These are phyloP conservation scores for Lentinula aciculospora DNA, from an alignment of 768 basidiomycete genomes.

Conservation along the genomic window DNA sequence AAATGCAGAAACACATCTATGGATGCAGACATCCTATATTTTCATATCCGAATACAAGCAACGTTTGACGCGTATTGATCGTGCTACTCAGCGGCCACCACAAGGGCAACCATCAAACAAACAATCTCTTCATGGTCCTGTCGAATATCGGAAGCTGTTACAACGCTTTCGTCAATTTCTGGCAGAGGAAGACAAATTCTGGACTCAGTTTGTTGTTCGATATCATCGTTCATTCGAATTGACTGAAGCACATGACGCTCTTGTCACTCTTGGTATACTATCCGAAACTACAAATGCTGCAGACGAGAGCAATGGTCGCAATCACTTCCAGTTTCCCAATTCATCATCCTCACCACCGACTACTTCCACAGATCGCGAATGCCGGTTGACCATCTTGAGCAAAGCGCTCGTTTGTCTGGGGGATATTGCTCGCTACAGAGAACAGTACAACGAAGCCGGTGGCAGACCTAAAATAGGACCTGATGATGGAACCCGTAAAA, in stretches of 20 bases:
- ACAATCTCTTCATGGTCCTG: slow-evolving; percentile 48
- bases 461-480: slow-evolving; percentile 58
- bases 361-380: slow-evolving; percentile 48
- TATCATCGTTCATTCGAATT: slow-evolving; percentile 68
- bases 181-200: slow-evolving; percentile 87
- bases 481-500: slow-evolving; percentile 26
- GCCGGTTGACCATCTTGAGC: slow-evolving; percentile 69
- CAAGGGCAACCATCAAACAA: slow-evolving; percentile 26
- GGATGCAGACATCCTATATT: slow-evolving; percentile 90
- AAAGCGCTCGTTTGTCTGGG: slow-evolving; percentile 91
- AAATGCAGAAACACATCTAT: slow-evolving; percentile 78
- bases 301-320: slow-evolving; percentile 34
- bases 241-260: slow-evolving; percentile 48
- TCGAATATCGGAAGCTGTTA: slow-evolving; percentile 81
- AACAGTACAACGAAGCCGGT: slow-evolving; percentile 76
- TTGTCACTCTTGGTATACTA: slow-evolving; percentile 53
- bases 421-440: slow-evolving; percentile 90
- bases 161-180: slow-evolving; percentile 90
- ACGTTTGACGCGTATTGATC: slow-evolving; percentile 63
- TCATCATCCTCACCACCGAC: slow-evolving; percentile 29
- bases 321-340: slow-evolving; percentile 57
- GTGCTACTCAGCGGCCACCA: slow-evolving; percentile 36
- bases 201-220: slow-evolving; percentile 73
- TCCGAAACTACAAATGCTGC: slow-evolving; percentile 17
- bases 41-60: slow-evolving; percentile 83